Evolutionary conservation across 23 red algal species (phyloP), one percentile per base, ranked within the genome.

Genomic region (Cyanidium caldarium): DNA sequence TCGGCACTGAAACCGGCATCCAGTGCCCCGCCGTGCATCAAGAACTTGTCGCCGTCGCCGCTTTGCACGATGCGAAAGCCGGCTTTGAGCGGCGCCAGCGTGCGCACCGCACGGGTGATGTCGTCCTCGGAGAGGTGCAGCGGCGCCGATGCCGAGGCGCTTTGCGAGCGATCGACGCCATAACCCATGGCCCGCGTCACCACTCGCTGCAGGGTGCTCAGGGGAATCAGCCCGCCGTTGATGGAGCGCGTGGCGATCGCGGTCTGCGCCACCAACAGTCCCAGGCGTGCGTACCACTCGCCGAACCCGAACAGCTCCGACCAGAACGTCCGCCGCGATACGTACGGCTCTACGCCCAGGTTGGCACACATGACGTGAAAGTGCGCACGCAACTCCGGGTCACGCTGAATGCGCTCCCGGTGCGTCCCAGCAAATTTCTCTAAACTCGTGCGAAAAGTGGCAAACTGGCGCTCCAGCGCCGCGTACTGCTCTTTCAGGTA

Each of bases 201-300:
- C 23, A 28, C 51, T 25, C 51, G 19, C 31, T 28, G 51, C 3
- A 61, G 23, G 31, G 21, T 25, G n/a, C n/a, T 61, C 23, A 61
- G 23, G 21, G n/a, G 51, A 61, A 61, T 61, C n/a, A 61, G n/a
- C 19, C 51, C 51, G 21, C 51, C 51, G 51, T 61, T 61, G n/a
- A 16, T 28, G 51, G 19, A 16, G 7, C 51, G 51, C 7, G 51
- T 61, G n/a, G 51, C 51, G n/a, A 61, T 28, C 7, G 51, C 51
- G 23, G 31, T 61, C 51, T 61, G 51, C 10, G 51, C 51, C 3
- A 61, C 51, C 51, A 61, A 25, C 19, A 61, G 31, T 28, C 51
- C 51, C 10, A 61, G 51, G 19, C 51, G 51, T 10, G 51, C 51
- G 51, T 61, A 61, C 51, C 51, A 61, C 51, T 61, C 23, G 5